Evolutionary conservation across 116 monocot species (phyloP).

Genomic region (Cymodocea nodosa): DNA sequence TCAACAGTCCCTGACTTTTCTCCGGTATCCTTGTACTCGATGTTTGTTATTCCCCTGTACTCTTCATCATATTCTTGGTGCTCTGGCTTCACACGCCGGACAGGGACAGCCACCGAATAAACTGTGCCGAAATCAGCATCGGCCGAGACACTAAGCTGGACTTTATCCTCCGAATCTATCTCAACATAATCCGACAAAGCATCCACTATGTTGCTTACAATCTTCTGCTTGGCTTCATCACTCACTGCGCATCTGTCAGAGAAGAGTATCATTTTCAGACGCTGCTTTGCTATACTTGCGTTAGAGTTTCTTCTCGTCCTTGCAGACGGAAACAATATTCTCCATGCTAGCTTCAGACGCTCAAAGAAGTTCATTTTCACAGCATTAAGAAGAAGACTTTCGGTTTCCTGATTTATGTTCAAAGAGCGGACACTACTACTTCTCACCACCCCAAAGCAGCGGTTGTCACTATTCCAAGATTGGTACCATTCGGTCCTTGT

Average conservation of each 20-base stretch:
- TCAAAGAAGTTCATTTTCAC: conserved; percentile 71
- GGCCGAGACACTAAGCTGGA: conserved; percentile 64
- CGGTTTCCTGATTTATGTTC: conserved; percentile 29
- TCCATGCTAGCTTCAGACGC: conserved; percentile 70
- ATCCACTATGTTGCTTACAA: conserved; percentile 51
- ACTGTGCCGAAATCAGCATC: conserved; percentile 71
- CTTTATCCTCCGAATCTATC: conserved; percentile 82
- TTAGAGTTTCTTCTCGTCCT: conserved; percentile 33
- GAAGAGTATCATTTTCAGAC: conserved; percentile 90
- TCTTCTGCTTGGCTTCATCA: conserved; percentile 85
- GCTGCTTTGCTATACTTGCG: conserved; percentile 78
- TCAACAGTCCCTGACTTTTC: conserved; percentile 61
- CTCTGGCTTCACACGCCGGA: conserved; percentile 66
- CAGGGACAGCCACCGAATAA: conserved; percentile 77
- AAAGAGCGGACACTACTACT: conserved; percentile 11
- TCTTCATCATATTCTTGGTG: conserved; percentile 71
- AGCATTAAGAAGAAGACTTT: conserved; percentile 43
- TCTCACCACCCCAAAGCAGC: conserved; percentile 8
- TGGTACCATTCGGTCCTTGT: conserved; percentile 2
- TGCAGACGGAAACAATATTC: conserved; percentile 54
- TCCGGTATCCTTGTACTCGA: conserved; percentile 67
- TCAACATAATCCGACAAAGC: conserved; percentile 85
- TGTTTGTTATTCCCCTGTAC: conserved; percentile 52
- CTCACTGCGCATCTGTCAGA: conserved; percentile 85
- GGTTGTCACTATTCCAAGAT: neutral